Conservation (phyloP, 768 basidiomycete genomes). For the Psilocybe azurescens region DNA sequence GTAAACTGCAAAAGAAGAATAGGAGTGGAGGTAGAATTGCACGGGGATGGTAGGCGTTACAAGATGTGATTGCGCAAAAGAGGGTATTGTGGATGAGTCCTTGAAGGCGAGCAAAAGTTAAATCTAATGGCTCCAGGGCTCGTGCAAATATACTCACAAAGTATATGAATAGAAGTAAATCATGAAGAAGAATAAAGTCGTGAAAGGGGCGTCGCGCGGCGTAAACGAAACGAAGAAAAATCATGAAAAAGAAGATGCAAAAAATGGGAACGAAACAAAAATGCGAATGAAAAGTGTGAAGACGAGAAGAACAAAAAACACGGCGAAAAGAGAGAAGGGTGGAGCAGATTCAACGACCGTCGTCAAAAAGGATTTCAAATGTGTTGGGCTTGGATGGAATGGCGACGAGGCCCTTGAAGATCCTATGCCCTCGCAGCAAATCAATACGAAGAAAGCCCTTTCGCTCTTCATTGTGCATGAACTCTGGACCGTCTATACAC, state of each 20-base stretch:
- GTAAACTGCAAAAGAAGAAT: conserved; percentile 7
- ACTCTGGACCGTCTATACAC: conserved; percentile 47
- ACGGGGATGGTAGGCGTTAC: conserved; percentile 6
- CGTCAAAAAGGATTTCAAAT: conserved; percentile 26
- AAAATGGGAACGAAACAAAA: conserved; percentile 10
- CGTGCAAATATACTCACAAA: conserved; percentile 17
- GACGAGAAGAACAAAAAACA: background rate
- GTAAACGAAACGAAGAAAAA: conserved; percentile 8
- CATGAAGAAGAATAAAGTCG: conserved; percentile 17
- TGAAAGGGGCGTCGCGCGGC: conserved; percentile 22
- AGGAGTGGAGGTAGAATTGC: conserved; percentile 5
- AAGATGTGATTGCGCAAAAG: conserved; percentile 4
- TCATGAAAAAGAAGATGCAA: conserved; percentile 8
- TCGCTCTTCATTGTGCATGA: conserved; percentile 44
- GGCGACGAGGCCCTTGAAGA: conserved; percentile 58
- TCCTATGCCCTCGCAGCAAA: conserved; percentile 51
- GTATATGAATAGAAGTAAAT: conserved; percentile 15
- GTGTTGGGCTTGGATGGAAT: conserved; percentile 14
- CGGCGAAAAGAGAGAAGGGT: background rate
- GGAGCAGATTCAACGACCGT: conserved; percentile 14
- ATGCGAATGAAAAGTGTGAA: conserved; percentile 7
- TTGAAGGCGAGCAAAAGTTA: conserved; percentile 19
- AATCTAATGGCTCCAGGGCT: background rate
- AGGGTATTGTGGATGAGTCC: conserved; percentile 16
- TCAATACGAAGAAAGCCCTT: conserved; percentile 64